These are phyloP conservation scores for Aspergillus ruber DNA, from an alignment of 2,329 filamentous ascomycete genomes.

Conservation along the genomic window DNA sequence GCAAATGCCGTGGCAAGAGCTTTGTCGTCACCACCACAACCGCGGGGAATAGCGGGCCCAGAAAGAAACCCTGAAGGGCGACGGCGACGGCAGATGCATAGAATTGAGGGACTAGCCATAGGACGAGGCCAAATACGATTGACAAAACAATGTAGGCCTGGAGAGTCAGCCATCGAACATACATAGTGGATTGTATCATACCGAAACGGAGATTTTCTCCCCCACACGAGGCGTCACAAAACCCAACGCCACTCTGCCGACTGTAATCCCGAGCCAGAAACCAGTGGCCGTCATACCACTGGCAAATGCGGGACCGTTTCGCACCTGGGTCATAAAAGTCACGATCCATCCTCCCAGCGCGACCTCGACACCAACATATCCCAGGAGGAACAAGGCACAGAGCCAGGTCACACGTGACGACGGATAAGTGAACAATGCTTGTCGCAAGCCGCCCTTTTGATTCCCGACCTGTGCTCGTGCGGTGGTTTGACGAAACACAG, in stretches of 20 bases:
- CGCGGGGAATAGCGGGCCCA: constrained; percentile 72
- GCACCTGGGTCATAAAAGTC: constrained; percentile 76
- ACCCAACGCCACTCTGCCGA: constrained; percentile 65
- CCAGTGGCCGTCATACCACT: constrained; percentile 71
- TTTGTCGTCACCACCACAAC: constrained; percentile 68
- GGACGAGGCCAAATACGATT: constrained; percentile 62
- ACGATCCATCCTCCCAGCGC: constrained; percentile 75
- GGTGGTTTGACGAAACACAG: constrained; percentile 10
- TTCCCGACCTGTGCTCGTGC: constrained; percentile 3
- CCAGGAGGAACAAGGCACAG: constrained; percentile 61
- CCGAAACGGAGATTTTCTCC: constrained; percentile 59
- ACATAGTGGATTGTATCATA: constrained; percentile 3
- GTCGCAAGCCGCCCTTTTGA: constrained; percentile 14
- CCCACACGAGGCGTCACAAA: constrained; percentile 65
- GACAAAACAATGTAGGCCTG: constrained; percentile 56
- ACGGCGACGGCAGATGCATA: constrained; percentile 67
- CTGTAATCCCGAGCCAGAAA: constrained; percentile 77
- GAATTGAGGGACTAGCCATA: constrained; percentile 76
- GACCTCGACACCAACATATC: constrained; percentile 69
- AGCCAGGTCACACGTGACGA: constrained; percentile 22
- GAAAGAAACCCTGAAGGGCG: constrained; percentile 67
- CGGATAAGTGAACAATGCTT: constrained; percentile 14
- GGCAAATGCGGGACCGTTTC: constrained; percentile 61
- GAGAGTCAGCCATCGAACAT: background rate
- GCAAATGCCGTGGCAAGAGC: constrained; percentile 63